These are phyloP conservation scores for Diplodia intermedia DNA, from an alignment of 2,329 filamentous ascomycete species.

Conservation along the genomic window DNA sequence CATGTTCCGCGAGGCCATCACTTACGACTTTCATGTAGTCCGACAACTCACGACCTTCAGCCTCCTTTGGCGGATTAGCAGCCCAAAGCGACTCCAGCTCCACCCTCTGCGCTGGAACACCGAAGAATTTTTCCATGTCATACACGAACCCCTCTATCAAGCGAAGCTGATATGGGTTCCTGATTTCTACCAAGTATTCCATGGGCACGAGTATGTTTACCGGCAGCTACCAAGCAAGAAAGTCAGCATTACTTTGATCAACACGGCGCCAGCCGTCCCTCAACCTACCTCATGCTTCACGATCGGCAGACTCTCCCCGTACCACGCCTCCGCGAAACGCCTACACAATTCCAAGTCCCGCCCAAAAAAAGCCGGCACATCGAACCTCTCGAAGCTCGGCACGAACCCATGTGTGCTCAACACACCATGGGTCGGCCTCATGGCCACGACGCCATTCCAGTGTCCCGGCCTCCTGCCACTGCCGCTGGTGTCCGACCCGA, in stretches of 20 bases:
- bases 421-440: conserved; percentile 34
- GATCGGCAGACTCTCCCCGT: conserved; percentile 32
- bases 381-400: conserved; percentile 33
- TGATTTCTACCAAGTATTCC: neutral
- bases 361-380: conserved; percentile 35
- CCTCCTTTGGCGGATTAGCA: neutral
- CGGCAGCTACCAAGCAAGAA: neutral
- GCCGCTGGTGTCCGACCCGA: conserved; percentile 34
- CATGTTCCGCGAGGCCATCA: neutral
- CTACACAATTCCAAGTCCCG: conserved; percentile 32
- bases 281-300: neutral
- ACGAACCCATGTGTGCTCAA: conserved; percentile 34
- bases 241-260: neutral
- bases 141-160: neutral
- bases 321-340: conserved; percentile 34
- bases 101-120: neutral
- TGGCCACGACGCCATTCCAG: conserved; percentile 38
- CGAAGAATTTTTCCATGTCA: conserved; percentile 1
- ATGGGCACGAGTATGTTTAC: neutral
- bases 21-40: conserved; percentile 8
- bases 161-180: neutral
- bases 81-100: neutral
- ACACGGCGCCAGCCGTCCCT: neutral
- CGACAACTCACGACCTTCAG: neutral
- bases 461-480: conserved; percentile 36